Conservation (phyloP, 257 asterid species). For the Solanum chilense region DNA sequence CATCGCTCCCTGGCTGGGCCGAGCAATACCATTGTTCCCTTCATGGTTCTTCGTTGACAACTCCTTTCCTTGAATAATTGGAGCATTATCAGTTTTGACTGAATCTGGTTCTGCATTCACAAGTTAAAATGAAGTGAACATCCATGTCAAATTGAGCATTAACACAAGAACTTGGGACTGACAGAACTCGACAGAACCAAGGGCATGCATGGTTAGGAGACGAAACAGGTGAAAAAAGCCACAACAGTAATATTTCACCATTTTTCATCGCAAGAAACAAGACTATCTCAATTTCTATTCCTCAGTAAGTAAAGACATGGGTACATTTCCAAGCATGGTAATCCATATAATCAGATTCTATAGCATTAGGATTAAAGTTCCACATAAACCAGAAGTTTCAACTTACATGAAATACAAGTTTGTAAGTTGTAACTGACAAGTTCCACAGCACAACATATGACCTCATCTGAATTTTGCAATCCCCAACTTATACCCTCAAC, state of each 20-base stretch:
- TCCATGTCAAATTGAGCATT: background rate
- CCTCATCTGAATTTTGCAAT: background rate
- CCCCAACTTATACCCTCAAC: background rate
- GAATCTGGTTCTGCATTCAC: constrained; percentile 44
- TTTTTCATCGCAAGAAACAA: background rate
- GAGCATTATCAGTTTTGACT: constrained; percentile 21
- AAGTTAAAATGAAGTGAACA: background rate
- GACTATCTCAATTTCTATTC: background rate
- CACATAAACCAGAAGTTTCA: background rate
- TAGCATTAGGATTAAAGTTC: background rate
- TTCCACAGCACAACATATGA: background rate
- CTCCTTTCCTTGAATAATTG: constrained; percentile 36
- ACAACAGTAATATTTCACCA: background rate
- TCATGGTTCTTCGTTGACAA: constrained; percentile 34
- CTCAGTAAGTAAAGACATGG: background rate
- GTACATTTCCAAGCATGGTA: background rate
- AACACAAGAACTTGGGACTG: background rate
- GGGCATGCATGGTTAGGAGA: background rate
- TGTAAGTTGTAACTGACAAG: background rate
- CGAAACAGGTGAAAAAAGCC: background rate
- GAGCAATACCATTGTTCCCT: constrained; percentile 34
- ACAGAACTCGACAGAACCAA: background rate
- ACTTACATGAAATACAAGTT: background rate
- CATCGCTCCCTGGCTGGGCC: constrained; percentile 47
- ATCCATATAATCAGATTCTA: background rate